These are phyloP conservation scores for Oehlia diaphana DNA, from an alignment of 192 early-diverging fungal species.

Conservation along the genomic window DNA sequence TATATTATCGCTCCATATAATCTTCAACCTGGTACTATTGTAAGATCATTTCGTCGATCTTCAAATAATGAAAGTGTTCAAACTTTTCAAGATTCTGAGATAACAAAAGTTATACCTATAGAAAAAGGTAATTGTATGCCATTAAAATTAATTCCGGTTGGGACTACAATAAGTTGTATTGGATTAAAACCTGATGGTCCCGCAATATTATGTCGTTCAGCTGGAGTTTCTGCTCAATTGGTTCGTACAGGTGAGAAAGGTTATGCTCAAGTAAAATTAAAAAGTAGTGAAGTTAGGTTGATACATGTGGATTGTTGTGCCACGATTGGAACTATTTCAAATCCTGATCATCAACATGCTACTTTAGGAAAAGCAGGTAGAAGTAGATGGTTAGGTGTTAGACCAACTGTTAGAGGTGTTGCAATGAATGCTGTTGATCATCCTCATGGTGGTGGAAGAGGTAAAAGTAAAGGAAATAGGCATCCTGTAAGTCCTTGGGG, in stretches of 20 bases:
- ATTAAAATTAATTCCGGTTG: slow-evolving; percentile 89
- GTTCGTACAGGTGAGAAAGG: slow-evolving; percentile 74
- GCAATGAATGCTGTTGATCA: slow-evolving; percentile 95
- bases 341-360: slow-evolving; percentile 86
- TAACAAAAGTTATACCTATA: slow-evolving; percentile 51
- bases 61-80: not conserved
- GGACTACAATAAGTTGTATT: slow-evolving; percentile 86
- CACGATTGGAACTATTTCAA: slow-evolving; percentile 88
- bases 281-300: slow-evolving; percentile 84
- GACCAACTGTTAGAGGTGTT: slow-evolving; percentile 92
- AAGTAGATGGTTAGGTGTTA: slow-evolving; percentile 74
- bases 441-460: slow-evolving; percentile 96
- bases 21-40: slow-evolving; percentile 37
- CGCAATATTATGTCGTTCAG: slow-evolving; percentile 78
- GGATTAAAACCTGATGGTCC: slow-evolving; percentile 75
- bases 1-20: slow-evolving; percentile 86
- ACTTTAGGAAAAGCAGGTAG: slow-evolving; percentile 91
- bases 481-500: slow-evolving; percentile 88
- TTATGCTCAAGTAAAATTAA: slow-evolving; percentile 82
- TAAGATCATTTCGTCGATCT: slow-evolving; percentile 8
- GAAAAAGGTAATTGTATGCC: slow-evolving; percentile 89
- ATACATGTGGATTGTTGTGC: slow-evolving; percentile 83
- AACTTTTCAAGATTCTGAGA: slow-evolving; percentile 23
- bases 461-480: slow-evolving; percentile 87
- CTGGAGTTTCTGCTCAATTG: slow-evolving; percentile 85